phyloP scores from a whole-genome alignment of 1,284 basidiomycete species.

The Ceratobasidium sp. region DNA sequence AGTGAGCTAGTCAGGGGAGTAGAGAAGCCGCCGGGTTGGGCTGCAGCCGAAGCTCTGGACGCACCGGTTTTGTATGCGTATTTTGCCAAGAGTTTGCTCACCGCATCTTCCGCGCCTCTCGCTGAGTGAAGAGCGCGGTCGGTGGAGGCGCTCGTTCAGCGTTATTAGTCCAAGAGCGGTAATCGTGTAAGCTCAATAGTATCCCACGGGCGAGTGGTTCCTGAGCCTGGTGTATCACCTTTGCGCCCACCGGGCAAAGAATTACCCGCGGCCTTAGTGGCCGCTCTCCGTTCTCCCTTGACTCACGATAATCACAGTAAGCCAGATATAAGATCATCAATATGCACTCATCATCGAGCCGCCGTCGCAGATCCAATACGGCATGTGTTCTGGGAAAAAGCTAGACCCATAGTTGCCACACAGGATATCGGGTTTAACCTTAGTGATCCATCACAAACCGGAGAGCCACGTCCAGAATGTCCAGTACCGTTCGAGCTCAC shows the following conservation, averaged over 20 bases:
- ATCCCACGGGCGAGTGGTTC: not conserved
- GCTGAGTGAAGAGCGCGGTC: slow-evolving; percentile 19
- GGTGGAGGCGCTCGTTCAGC: slow-evolving; percentile 16
- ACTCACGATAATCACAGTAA: not conserved
- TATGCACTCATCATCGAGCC: not conserved
- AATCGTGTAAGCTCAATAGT: not conserved
- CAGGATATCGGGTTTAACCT: not conserved
- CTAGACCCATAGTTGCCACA: not conserved
- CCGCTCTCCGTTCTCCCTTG: not conserved
- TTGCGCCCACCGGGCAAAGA: not conserved
- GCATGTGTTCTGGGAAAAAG: not conserved
- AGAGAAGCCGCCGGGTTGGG: not conserved
- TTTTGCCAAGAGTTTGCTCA: not conserved
- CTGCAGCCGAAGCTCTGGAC: not conserved
- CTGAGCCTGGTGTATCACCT: not conserved
- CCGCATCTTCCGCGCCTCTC: not conserved
- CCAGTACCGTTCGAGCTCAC: not conserved
- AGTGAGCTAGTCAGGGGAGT: not conserved
- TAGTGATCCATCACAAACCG: not conserved
- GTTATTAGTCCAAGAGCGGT: not conserved
- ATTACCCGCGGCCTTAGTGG: not conserved
- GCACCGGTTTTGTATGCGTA: slow-evolving; percentile 9
- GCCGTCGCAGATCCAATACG: not conserved
- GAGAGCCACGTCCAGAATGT: not conserved
- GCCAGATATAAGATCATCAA: not conserved